These are phyloP conservation scores for Mikania micrantha DNA, from an alignment of 129 eudicot species.

Conservation along the genomic window DNA sequence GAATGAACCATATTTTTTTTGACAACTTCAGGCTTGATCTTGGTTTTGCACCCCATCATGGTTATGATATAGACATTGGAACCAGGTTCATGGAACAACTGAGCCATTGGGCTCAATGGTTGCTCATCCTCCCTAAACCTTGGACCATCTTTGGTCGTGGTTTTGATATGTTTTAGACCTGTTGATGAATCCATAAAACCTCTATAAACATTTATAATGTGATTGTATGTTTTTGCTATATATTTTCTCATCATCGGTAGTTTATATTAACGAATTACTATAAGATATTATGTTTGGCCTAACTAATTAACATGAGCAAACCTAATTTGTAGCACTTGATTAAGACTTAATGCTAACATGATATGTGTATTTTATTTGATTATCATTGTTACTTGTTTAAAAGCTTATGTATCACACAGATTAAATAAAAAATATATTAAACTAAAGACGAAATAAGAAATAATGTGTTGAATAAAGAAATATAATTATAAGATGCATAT, in stretches of 20 bases:
- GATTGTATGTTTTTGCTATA: not conserved
- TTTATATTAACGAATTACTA: not conserved
- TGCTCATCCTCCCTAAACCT: conserved; percentile 10
- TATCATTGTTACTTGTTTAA: too few relatives aligned
- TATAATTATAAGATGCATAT: too few relatives aligned
- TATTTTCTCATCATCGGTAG: conserved; percentile 7
- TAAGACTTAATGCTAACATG: not conserved
- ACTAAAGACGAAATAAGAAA: too few relatives aligned
- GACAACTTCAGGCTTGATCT: conserved; percentile 29
- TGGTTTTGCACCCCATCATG: conserved; percentile 34
- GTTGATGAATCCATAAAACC: conserved; percentile 8
- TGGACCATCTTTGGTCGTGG: conserved; percentile 21
- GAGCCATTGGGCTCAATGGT: conserved; percentile 40
- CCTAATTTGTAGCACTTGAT: not conserved
- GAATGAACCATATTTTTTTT: conserved; percentile 29
- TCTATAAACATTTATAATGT: conserved; percentile 1
- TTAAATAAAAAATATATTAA: too few relatives aligned
- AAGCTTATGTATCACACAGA: too few relatives aligned
- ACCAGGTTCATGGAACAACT: conserved; percentile 41
- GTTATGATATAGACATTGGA: conserved; percentile 40
- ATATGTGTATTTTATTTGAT: not conserved
- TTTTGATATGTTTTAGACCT: conserved; percentile 24
- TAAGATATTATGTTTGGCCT: not conserved
- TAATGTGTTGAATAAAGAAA: too few relatives aligned
- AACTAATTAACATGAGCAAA: not conserved